These are phyloP conservation scores for Colletotrichum noveboracense DNA, from an alignment of 2,329 filamentous ascomycete genomes.

Conservation along the genomic window DNA sequence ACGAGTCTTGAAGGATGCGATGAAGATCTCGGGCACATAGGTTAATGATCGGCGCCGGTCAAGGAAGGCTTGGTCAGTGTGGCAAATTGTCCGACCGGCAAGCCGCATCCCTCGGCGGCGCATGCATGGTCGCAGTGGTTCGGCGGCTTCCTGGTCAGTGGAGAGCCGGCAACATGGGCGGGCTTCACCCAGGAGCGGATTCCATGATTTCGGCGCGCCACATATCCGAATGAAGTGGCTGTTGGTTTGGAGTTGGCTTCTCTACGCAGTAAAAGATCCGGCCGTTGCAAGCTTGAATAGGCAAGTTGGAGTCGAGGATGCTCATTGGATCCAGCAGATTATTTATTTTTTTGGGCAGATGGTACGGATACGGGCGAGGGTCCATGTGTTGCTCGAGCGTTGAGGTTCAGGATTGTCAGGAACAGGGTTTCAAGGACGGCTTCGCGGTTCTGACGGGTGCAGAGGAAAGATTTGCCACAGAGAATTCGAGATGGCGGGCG, in stretches of 20 bases:
- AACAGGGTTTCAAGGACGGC: neutral
- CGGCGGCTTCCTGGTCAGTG: neutral
- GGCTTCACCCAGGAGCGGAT: neutral
- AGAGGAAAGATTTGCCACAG: neutral
- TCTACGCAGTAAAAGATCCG: conserved; percentile 12
- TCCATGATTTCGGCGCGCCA: neutral
- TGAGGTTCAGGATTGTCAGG: neutral
- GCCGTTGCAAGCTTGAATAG: neutral
- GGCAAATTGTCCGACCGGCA: conserved; percentile 5
- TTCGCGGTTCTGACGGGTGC: neutral
- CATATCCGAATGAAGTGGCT: neutral
- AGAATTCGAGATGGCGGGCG: neutral
- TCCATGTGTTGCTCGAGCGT: neutral
- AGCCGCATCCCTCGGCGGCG: neutral
- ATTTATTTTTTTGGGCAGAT: neutral
- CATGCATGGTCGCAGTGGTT: neutral
- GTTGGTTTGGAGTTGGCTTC: neutral
- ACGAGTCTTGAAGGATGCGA: neutral
- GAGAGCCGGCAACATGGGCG: neutral
- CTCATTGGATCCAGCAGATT: neutral
- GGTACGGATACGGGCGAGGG: neutral
- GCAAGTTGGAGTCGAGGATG: neutral
- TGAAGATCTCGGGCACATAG: conserved; percentile 7
- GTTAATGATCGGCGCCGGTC: conserved; percentile 15
- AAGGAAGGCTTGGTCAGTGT: neutral